A percentile compares a stretch with the other conserved stretches of the same genome.
These are phyloP conservation scores for Lactarius hatsudake DNA, from an alignment of 768 basidiomycete species.

Conservation along the genomic window DNA sequence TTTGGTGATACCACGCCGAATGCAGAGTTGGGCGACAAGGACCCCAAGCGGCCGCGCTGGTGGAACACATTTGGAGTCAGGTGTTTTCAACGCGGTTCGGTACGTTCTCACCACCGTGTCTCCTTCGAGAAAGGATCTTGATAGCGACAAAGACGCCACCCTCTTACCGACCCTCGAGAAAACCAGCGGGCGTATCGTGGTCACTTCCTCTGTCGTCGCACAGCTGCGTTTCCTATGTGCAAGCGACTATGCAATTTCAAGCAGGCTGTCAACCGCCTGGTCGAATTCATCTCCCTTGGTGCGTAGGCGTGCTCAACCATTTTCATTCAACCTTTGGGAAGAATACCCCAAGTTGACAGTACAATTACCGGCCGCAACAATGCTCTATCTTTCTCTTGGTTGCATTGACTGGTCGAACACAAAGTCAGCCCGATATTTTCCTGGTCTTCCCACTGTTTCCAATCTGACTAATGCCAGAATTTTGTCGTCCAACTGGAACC, in stretches of 20 bases:
- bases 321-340: neutral
- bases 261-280: slow-evolving; percentile 12
- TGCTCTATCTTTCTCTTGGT: slow-evolving; percentile 28
- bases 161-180: neutral
- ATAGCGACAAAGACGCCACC: neutral
- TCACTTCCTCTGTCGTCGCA: slow-evolving; percentile 2
- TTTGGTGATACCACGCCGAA: too few relatives aligned
- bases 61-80: slow-evolving; percentile 31
- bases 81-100: slow-evolving; percentile 30
- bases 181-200: slow-evolving; percentile 13
- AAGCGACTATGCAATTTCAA: slow-evolving; percentile 16
- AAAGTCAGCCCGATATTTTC: slow-evolving; percentile 15
- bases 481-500: slow-evolving; percentile 14
- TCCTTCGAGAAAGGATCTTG: neutral
- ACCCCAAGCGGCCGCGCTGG: slow-evolving; percentile 31
- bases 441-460: too few relatives aligned
- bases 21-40: slow-evolving; percentile 10
- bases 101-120: neutral
- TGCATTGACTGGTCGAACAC: slow-evolving; percentile 27
- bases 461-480: neutral
- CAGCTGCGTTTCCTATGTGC: slow-evolving; percentile 11
- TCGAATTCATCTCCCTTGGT: slow-evolving; percentile 18
- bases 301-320: neutral
- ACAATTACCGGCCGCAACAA: slow-evolving; percentile 29
- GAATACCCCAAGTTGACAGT: slow-evolving; percentile 21